Evolutionary conservation across 495 filamentous ascomycete genomes (phyloP).

Genomic region (Trichoderma orchidacearum): DNA sequence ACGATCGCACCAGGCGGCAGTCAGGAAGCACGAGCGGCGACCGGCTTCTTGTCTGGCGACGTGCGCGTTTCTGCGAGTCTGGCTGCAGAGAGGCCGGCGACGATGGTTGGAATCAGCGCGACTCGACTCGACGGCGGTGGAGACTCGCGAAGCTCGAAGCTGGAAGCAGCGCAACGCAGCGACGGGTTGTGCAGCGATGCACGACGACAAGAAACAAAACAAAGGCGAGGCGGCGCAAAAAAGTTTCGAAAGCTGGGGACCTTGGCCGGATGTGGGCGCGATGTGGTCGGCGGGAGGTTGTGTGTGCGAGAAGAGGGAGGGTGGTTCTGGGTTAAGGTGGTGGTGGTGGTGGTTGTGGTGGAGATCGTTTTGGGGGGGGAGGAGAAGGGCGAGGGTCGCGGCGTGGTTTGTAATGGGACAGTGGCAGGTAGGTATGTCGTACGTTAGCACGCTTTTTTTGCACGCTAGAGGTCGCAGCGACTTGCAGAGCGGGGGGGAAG

Average conservation of each 20-base stretch:
- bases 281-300: not conserved
- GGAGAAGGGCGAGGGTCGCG: slow-evolving; percentile 2
- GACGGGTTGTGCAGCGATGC: not conserved
- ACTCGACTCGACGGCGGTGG: not conserved
- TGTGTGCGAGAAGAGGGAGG: not conserved
- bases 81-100: not conserved
- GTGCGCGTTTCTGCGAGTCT: not conserved
- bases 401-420: slow-evolving; percentile 5
- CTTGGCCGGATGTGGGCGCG: slow-evolving; percentile 1
- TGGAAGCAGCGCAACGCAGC: not conserved
- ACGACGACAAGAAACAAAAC: not conserved
- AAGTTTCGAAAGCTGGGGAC: not conserved
- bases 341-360: slow-evolving; percentile 7
- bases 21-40: not conserved
- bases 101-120: not conserved
- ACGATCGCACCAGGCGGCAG: not conserved
- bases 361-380: slow-evolving; percentile 4
- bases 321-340: slow-evolving; percentile 6
- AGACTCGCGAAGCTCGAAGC: not conserved
- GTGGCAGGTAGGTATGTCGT: slow-evolving; percentile 3
- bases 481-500: not conserved
- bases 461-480: not conserved
- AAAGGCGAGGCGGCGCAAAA: not conserved
- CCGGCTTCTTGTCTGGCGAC: not conserved
- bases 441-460: not conserved